Evolutionary conservation across 768 basidiomycete species (phyloP).

Genomic region (Lentinula boryana): DNA sequence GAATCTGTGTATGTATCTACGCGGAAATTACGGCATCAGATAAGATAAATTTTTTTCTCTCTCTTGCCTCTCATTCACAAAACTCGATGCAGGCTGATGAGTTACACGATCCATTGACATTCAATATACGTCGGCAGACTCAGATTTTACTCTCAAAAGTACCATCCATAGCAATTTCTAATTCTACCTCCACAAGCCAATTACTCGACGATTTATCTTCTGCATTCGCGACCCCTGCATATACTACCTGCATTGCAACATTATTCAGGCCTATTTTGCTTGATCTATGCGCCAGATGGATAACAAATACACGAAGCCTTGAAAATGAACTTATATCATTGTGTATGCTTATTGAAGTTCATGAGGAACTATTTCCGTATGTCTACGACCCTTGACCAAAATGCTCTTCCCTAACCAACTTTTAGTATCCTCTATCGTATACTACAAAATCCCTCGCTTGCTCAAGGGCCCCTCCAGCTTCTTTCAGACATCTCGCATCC

Average conservation of each 20-base stretch:
- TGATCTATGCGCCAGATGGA: slow-evolving; percentile 80
- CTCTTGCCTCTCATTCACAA: background rate
- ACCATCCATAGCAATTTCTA: slow-evolving; percentile 31
- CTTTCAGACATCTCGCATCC: slow-evolving; percentile 26
- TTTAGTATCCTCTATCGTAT: slow-evolving; percentile 53
- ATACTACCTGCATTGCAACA: slow-evolving; percentile 57
- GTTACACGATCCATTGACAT: slow-evolving; percentile 49
- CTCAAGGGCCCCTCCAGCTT: slow-evolving; percentile 50
- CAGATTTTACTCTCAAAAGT: slow-evolving; percentile 37
- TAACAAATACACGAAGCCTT: slow-evolving; percentile 43
- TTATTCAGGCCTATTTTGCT: slow-evolving; percentile 72
- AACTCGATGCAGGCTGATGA: background rate
- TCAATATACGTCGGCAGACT: slow-evolving; percentile 54
- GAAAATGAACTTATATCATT: slow-evolving; percentile 54
- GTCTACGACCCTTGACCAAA: slow-evolving; percentile 20
- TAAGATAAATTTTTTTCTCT: background rate
- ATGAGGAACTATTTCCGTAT: slow-evolving; percentile 69
- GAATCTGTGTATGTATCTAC: background rate
- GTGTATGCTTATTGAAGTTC: slow-evolving; percentile 58
- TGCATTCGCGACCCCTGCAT: slow-evolving; percentile 52
- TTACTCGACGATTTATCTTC: slow-evolving; percentile 53
- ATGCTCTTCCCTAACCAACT: slow-evolving; percentile 9
- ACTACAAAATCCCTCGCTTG: slow-evolving; percentile 34
- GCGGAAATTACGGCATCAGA: background rate
- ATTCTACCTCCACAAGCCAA: slow-evolving; percentile 30